Evolutionary conservation across 768 basidiomycete genomes (phyloP).

Genomic region (Mycena haematopus): DNA sequence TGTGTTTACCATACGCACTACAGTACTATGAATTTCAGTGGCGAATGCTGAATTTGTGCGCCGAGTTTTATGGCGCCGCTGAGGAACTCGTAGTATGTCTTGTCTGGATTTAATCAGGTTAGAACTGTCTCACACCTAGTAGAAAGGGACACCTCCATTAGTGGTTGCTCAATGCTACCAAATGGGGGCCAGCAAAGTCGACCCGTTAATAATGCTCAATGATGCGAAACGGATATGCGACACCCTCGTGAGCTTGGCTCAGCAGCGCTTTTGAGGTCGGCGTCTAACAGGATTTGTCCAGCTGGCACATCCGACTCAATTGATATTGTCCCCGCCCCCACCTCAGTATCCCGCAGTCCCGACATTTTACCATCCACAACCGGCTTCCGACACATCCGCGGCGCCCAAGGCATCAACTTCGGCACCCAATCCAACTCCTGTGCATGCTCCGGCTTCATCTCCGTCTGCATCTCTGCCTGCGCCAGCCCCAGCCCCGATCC

Average conservation of each 20-base stretch:
- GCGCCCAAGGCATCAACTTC: slow-evolving; percentile 39
- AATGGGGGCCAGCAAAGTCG: slow-evolving; percentile 71
- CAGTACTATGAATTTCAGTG: slow-evolving; percentile 85
- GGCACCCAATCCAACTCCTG: slow-evolving; percentile 34
- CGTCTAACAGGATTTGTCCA: slow-evolving; percentile 38
- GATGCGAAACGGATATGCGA: slow-evolving; percentile 85
- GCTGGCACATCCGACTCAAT: slow-evolving; percentile 77
- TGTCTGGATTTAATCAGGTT: slow-evolving; percentile 11
- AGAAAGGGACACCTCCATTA: slow-evolving; percentile 68
- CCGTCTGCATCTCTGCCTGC: slow-evolving; percentile 37
- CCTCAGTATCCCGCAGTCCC: slow-evolving; percentile 58
- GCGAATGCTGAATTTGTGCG: slow-evolving; percentile 81
- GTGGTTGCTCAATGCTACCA: slow-evolving; percentile 85
- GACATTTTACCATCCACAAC: slow-evolving; percentile 44
- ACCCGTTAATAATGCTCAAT: slow-evolving; percentile 73
- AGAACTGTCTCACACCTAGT: slow-evolving; percentile 16
- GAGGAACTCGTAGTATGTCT: slow-evolving; percentile 80
- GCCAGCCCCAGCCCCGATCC: slow-evolving; percentile 38
- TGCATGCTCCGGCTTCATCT: slow-evolving; percentile 35
- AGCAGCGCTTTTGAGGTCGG: slow-evolving; percentile 4
- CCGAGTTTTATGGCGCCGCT: slow-evolving; percentile 86
- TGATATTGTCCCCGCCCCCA: slow-evolving; percentile 71
- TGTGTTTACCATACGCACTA: neutral
- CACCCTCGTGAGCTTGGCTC: slow-evolving; percentile 58
- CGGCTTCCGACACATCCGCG: slow-evolving; percentile 34